These are phyloP conservation scores for Colletotrichum sp. DNA, from an alignment of 2,329 filamentous ascomycete species.

Conservation along the genomic window DNA sequence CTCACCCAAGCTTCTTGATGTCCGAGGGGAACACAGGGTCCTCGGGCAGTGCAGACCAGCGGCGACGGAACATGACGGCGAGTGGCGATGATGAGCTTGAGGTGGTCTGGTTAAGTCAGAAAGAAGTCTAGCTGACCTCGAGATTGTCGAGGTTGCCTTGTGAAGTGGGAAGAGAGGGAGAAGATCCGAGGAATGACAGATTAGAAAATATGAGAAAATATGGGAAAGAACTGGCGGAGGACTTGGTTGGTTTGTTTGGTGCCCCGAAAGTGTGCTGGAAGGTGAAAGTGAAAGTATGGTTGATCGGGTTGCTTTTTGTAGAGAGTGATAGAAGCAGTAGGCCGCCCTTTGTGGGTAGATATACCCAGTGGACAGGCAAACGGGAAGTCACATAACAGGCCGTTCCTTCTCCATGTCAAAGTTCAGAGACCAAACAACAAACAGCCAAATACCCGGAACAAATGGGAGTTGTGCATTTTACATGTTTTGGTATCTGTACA, in stretches of 20 bases:
- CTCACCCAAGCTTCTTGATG: slow-evolving; percentile 75
- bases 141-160: not conserved
- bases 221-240: no score
- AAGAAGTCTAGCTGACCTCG: not conserved
- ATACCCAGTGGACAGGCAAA: not conserved
- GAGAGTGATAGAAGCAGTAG: not conserved
- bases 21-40: slow-evolving; percentile 71
- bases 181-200: not conserved
- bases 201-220: not conserved
- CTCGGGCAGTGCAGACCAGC: slow-evolving; percentile 69
- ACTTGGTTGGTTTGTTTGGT: not conserved
- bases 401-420: no score
- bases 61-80: slow-evolving; percentile 75
- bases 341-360: not conserved
- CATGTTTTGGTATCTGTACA: not conserved
- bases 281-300: not conserved
- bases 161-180: rapidly evolving
- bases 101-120: not conserved
- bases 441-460: not conserved
- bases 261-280: not conserved
- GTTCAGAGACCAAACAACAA: no score
- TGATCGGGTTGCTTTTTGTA: not conserved
- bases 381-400: rapidly evolving
- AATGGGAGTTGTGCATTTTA: slow-evolving; percentile 4
- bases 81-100: not conserved